Percentiles rank a stretch among this genome's conserved stretches.
These are phyloP conservation scores for Naematelia aurantialba DNA, from an alignment of 768 basidiomycete genomes.

Conservation along the genomic window DNA sequence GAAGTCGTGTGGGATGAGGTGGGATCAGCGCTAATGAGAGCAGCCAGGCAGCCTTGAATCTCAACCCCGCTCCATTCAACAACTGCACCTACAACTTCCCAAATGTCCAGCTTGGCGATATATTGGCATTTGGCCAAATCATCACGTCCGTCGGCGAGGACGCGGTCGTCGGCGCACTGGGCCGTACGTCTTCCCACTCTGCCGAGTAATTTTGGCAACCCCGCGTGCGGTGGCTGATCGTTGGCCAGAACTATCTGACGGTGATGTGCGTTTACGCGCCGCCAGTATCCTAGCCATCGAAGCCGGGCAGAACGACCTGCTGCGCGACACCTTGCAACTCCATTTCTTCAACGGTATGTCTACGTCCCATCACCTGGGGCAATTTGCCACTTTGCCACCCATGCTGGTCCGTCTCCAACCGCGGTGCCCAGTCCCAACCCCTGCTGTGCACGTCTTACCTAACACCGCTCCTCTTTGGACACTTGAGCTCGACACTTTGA, in stretches of 20 bases:
- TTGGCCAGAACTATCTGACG: constrained; percentile 14
- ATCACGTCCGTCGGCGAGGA: constrained; percentile 29
- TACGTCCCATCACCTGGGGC: background rate
- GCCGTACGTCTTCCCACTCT: constrained; percentile 12
- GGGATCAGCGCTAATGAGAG: background rate
- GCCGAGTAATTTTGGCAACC: background rate
- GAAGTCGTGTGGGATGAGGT: too few species aligned
- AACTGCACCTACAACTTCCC: constrained; percentile 31
- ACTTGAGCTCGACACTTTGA: too few species aligned
- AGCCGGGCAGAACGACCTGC: constrained; percentile 23
- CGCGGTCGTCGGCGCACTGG: constrained; percentile 23
- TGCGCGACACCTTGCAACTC: constrained; percentile 19
- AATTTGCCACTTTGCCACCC: too few species aligned
- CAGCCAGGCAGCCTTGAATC: background rate
- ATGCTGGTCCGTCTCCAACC: too few species aligned
- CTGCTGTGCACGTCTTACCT: too few species aligned
- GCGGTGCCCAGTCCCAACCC: too few species aligned
- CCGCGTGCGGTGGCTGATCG: background rate
- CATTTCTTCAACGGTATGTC: constrained; percentile 27
- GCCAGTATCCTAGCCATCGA: constrained; percentile 23
- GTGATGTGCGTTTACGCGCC: constrained; percentile 14
- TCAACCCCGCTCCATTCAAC: constrained; percentile 12
- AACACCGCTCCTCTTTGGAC: too few species aligned
- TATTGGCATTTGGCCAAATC: constrained; percentile 11
- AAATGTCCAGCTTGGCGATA: constrained; percentile 14